A percentile compares a stretch with the other conserved stretches of the same genome.
These are phyloP conservation scores for Leavenworthia alabamica DNA, from an alignment of 345 rosid species.

Conservation along the genomic window DNA sequence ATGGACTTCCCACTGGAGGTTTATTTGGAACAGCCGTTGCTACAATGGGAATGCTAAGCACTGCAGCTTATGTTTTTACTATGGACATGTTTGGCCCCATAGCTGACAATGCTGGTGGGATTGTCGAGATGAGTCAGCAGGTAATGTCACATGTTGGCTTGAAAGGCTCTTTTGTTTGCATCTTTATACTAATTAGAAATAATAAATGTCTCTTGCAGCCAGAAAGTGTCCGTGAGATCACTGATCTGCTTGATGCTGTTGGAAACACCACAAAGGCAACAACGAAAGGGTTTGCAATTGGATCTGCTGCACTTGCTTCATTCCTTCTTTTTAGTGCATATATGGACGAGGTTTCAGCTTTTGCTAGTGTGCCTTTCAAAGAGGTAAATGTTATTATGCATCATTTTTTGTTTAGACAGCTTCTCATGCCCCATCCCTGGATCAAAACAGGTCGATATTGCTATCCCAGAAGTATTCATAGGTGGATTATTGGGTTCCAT, in stretches of 20 bases:
- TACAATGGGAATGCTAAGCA: conserved; percentile 99
- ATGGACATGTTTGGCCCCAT: conserved; percentile 99
- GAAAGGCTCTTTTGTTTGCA: not conserved
- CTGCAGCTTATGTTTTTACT: conserved; percentile 94
- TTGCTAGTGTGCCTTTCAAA: conserved; percentile 65
- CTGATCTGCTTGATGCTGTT: conserved; percentile 96
- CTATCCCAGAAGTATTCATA: conserved; percentile 84
- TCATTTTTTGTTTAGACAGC: not conserved
- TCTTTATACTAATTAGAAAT: too few species aligned
- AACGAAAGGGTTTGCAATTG: conserved; percentile 99
- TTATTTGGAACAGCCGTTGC: conserved; percentile 98
- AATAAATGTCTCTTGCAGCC: conserved; percentile 53
- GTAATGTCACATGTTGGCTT: conserved; percentile 28
- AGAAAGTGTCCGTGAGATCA: conserved; percentile 94
- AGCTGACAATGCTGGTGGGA: conserved; percentile 99
- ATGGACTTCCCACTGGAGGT: conserved; percentile 78
- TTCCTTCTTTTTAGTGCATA: conserved; percentile 96
- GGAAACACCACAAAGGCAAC: conserved; percentile 99
- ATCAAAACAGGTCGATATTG: conserved; percentile 99
- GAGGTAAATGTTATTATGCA: conserved; percentile 40
- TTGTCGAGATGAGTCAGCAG: conserved; percentile 99
- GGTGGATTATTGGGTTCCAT: conserved; percentile 92
- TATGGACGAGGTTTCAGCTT: conserved; percentile 95
- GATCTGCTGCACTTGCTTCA: conserved; percentile 98
- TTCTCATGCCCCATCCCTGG: not conserved